Evolutionary conservation across 1,284 basidiomycete genomes (phyloP).

Genomic region (Rhodotorula sp.): DNA sequence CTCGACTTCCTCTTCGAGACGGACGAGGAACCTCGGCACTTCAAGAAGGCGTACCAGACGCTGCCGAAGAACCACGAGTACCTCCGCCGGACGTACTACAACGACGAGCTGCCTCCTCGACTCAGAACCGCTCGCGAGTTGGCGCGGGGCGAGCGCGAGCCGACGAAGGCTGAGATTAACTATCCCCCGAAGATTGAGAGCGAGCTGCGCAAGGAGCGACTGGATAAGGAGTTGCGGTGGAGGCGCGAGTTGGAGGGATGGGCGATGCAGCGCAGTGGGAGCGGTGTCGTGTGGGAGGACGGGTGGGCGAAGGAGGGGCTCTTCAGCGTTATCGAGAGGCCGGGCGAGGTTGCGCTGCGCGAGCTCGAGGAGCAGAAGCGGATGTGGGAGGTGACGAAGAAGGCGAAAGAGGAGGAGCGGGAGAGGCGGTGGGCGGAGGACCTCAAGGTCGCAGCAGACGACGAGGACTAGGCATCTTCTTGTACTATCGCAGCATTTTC

Average conservation of each 20-base stretch:
- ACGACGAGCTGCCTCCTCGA: constrained; percentile 61
- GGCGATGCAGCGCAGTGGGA: constrained; percentile 39
- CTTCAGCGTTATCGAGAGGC: constrained; percentile 24
- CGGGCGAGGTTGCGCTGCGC: background rate
- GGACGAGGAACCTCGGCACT: constrained; percentile 32
- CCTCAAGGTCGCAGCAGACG: background rate
- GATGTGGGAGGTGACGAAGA: constrained; percentile 6
- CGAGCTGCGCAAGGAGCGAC: constrained; percentile 40
- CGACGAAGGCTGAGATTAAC: constrained; percentile 75
- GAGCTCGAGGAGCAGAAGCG: constrained; percentile 11
- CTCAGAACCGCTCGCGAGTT: constrained; percentile 75
- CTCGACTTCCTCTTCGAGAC: constrained; percentile 35
- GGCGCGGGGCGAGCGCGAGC: constrained; percentile 71
- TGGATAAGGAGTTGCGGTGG: constrained; percentile 44
- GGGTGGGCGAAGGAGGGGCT: constrained; percentile 19
- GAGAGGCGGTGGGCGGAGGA: constrained; percentile 10
- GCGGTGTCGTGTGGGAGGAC: constrained; percentile 42
- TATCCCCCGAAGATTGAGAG: constrained; percentile 78
- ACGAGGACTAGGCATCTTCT: background rate
- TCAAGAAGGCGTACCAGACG: constrained; percentile 57
- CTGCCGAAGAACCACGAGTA: constrained; percentile 65
- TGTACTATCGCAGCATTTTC: background rate
- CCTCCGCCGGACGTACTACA: constrained; percentile 63
- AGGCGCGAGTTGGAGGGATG: constrained; percentile 43
- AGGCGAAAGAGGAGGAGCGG: background rate